Evolutionary conservation across 108 stramenopile genomes (phyloP).

Genomic region (Licmophora abbreviata): DNA sequence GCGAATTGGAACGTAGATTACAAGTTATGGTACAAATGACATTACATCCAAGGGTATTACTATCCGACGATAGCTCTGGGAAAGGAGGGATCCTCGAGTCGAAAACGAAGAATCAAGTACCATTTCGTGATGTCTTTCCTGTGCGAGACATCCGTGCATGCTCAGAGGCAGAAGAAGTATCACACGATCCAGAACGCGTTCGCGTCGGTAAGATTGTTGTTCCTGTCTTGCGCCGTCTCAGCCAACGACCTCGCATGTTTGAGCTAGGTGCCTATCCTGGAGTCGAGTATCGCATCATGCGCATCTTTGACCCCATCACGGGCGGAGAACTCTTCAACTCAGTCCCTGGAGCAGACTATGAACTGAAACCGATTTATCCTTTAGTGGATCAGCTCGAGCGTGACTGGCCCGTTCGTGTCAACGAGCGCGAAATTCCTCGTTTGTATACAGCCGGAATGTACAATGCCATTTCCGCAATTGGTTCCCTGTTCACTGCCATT

Average conservation of each 20-base stretch:
- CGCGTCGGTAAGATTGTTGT: constrained; percentile 40
- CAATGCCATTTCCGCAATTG: constrained; percentile 39
- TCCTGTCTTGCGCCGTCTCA: constrained; percentile 20
- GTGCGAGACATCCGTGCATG: too few relatives aligned
- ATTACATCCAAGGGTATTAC: constrained; percentile 12
- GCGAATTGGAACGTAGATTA: constrained; percentile 4
- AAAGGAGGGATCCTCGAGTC: not conserved
- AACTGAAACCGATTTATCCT: constrained; percentile 53
- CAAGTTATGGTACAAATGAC: constrained; percentile 11
- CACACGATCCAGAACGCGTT: constrained; percentile 11
- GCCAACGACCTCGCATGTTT: constrained; percentile 35
- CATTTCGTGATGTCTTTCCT: too few relatives aligned
- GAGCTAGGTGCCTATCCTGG: constrained; percentile 40
- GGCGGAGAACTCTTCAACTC: constrained; percentile 26
- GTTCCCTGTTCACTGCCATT: constrained; percentile 37
- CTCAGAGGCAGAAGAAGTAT: too few relatives aligned
- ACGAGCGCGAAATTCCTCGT: constrained; percentile 43
- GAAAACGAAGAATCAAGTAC: too few relatives aligned
- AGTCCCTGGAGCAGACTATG: constrained; percentile 34
- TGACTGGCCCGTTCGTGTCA: constrained; percentile 45
- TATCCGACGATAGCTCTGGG: not conserved
- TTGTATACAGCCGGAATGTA: constrained; percentile 48
- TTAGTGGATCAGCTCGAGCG: constrained; percentile 53
- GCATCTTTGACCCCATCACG: constrained; percentile 18
- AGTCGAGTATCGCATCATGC: constrained; percentile 42